phyloP scores from a whole-genome alignment of 2,329 filamentous ascomycete species.

The Zasmidium angulare region DNA sequence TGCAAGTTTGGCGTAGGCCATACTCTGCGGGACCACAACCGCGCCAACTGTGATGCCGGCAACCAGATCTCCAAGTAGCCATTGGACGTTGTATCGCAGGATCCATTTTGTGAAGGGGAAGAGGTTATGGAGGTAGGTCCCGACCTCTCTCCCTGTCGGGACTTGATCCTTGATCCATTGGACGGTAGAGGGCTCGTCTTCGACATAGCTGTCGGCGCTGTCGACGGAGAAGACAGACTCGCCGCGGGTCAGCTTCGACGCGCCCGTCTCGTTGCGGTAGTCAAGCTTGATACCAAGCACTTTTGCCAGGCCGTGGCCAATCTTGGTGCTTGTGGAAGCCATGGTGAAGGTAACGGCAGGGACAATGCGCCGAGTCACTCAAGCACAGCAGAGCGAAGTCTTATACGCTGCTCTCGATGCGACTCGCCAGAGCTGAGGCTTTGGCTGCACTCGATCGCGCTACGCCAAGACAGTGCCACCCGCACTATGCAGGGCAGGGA shows the following conservation, averaged over 20 bases:
- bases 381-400: background rate
- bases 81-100: slow-evolving; percentile 79
- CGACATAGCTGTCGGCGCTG: slow-evolving; percentile 76
- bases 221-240: slow-evolving; percentile 76
- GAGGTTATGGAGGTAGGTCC: slow-evolving; percentile 65
- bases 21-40: slow-evolving; percentile 91
- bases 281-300: slow-evolving; percentile 78
- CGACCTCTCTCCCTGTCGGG: slow-evolving; percentile 54
- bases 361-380: background rate
- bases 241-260: slow-evolving; percentile 64
- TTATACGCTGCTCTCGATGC: background rate
- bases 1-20: slow-evolving; percentile 89
- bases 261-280: slow-evolving; percentile 59
- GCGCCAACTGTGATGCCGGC: slow-evolving; percentile 77
- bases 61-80: slow-evolving; percentile 84
- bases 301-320: slow-evolving; percentile 75
- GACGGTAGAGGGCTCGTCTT: slow-evolving; percentile 71
- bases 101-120: slow-evolving; percentile 95
- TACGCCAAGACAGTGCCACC: slow-evolving; percentile 4
- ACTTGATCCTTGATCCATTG: slow-evolving; percentile 70
- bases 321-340: slow-evolving; percentile 49
- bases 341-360: slow-evolving; percentile 17
- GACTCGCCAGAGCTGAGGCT: background rate
- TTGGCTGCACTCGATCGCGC: background rate
- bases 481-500: slow-evolving; percentile 9